Evolutionary conservation across 2,329 filamentous ascomycete species (phyloP).

Genomic region (Microcera coccophila): DNA sequence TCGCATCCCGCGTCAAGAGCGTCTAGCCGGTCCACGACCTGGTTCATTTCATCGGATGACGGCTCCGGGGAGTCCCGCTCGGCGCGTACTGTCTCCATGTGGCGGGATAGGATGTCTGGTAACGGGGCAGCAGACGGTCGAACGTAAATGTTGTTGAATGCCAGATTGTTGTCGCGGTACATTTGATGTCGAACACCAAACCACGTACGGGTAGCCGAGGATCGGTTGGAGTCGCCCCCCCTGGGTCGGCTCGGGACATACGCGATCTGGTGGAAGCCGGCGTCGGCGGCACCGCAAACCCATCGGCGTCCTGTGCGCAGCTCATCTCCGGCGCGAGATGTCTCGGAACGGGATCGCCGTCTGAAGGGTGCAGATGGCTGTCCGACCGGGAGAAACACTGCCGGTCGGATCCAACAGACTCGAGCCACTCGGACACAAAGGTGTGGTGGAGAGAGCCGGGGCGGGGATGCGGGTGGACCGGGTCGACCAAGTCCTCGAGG

Average conservation of each 20-base stretch:
- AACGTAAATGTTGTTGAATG: conserved; percentile 3
- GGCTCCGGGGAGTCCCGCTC: conserved; percentile 5
- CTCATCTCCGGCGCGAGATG: neutral
- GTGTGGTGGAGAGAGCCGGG: neutral
- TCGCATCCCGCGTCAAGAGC: neutral
- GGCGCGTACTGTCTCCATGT: neutral
- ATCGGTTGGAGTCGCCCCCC: neutral
- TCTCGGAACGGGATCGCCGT: neutral
- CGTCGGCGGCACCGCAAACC: neutral
- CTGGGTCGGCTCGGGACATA: neutral
- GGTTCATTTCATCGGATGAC: neutral
- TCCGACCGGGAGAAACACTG: conserved; percentile 1
- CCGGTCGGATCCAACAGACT: neutral
- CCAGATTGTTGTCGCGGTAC: conserved; percentile 1
- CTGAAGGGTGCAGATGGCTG: neutral
- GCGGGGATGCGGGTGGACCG: neutral
- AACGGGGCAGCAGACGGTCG: neutral
- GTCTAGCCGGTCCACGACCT: conserved; percentile 2
- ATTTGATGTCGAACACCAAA: neutral
- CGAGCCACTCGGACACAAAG: conserved; percentile 3
- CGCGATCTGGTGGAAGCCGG: neutral
- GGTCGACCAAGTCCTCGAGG: conserved; percentile 1
- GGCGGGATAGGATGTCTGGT: conserved; percentile 1
- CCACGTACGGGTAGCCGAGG: neutral
- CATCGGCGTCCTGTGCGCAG: neutral